Base-by-base conservation (phyloP, 2,329 filamentous ascomycete genomes). In the Fusarium denticulatum region DNA sequence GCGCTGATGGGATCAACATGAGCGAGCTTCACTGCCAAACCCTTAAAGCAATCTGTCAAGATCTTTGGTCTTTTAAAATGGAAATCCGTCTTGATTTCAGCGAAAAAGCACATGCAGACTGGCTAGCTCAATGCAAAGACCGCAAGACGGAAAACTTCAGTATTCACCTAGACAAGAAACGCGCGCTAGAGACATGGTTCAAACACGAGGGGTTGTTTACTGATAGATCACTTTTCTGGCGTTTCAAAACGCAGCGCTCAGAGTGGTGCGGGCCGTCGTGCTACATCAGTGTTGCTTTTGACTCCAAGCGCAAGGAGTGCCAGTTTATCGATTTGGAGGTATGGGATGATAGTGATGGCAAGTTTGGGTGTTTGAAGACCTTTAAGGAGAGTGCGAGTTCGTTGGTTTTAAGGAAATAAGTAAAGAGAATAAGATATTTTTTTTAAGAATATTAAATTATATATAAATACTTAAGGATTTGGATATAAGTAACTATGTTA, bases 91-190 rank as follows among this genome's bases (percentile, higher is more conserved):
- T 69, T 2, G 2, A 22, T 3, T 73, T 52, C 30, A 6, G 3
- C 11, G 32, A 62, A 14, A 15, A 50, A 20, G 45, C 37, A 7
- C 56, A 67, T 22, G 9, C 22, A 5, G 30, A 36, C 26, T 74
- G 72, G 72, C 43, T 50, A 13, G 36, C 46, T 3, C 45, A 64
- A 4, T 61, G 49, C 14, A 15, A 16, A 22, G 45, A 15, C 15
- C 11, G 1, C 2, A 22, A 26, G 7, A 34, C 18, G 1, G 40
- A 63, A n/a, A 60, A 59, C 9, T 74, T 70, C 7, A 61, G 64
- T 34, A 15, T 67, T 14, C 69, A 74, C 5, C n/a, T 58, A 3
- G 45, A 26, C 20, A 70, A 67, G 37, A 75, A 73, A 20, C 13
- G 30, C 0, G 49, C 53, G 16, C 16, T 70, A 14, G 60, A 73